phyloP scores from a whole-genome alignment of 2,329 filamentous ascomycete genomes.

The Fusarium avenaceum region DNA sequence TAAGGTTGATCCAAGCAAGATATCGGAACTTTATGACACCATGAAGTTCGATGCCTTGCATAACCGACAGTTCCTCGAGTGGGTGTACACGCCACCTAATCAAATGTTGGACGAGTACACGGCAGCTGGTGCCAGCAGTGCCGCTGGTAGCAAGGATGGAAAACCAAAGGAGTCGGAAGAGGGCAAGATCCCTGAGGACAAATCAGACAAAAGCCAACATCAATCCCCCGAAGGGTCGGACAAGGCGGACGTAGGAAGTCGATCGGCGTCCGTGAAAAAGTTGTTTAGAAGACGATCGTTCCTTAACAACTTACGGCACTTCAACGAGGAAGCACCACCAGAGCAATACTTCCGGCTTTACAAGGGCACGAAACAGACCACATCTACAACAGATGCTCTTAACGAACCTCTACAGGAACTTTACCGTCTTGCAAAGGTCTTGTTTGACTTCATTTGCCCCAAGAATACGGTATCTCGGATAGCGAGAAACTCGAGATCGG shows the following conservation, averaged over 20 bases:
- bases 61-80: constrained; percentile 95
- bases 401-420: constrained; percentile 92
- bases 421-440: constrained; percentile 91
- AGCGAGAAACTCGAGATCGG: constrained; percentile 99
- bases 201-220: constrained; percentile 50
- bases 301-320: constrained; percentile 65
- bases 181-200: constrained; percentile 56
- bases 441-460: constrained; percentile 98
- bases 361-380: constrained; percentile 77
- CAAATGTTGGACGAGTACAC: constrained; percentile 78
- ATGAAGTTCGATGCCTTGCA: constrained; percentile 99
- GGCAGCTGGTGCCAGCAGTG: constrained; percentile 55
- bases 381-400: constrained; percentile 82
- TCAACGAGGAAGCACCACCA: constrained; percentile 68
- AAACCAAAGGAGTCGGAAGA: constrained; percentile 61
- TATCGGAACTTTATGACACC: constrained; percentile 97
- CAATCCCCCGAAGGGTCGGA: constrained; percentile 54
- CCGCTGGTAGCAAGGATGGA: constrained; percentile 57
- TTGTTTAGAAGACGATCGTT: constrained; percentile 74
- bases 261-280: constrained; percentile 55
- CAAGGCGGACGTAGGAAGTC: constrained; percentile 57
- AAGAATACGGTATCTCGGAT: constrained; percentile 97
- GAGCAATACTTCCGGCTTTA: constrained; percentile 92
- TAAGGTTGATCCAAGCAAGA: constrained; percentile 98
- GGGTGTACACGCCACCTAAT: constrained; percentile 92